Conservation (phyloP, 2,329 filamentous ascomycete species). For the Alternaria sp. region DNA sequence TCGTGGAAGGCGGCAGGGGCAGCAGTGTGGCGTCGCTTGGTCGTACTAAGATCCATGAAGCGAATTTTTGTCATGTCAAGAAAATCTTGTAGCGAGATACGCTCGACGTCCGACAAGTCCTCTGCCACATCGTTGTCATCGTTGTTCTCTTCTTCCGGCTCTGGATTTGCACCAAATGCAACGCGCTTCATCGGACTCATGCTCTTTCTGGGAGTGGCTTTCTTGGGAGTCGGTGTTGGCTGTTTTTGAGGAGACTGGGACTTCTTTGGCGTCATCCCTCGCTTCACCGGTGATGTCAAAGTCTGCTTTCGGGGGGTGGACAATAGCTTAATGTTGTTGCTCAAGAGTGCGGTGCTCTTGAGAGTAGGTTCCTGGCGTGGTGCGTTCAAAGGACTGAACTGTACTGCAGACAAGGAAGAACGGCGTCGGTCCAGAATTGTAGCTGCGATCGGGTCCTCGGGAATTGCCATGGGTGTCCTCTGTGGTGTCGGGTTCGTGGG, state of each 20-base stretch:
- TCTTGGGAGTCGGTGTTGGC: conserved; percentile 51
- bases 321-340: conserved; percentile 57
- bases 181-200: conserved; percentile 47
- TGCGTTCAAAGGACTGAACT: conserved; percentile 46
- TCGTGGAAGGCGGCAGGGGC: conserved; percentile 48
- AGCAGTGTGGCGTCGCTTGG: conserved; percentile 86
- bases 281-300: conserved; percentile 53
- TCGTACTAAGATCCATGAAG: conserved; percentile 98
- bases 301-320: conserved; percentile 60
- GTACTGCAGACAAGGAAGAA: conserved; percentile 44
- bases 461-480: conserved; percentile 29
- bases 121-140: conserved; percentile 35
- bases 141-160: conserved; percentile 28
- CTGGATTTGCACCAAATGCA: conserved; percentile 37
- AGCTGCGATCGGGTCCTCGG: conserved; percentile 45
- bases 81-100: conserved; percentile 89
- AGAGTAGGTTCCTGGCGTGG: conserved; percentile 39
- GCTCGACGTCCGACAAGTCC: conserved; percentile 57
- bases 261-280: conserved; percentile 48
- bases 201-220: conserved; percentile 38
- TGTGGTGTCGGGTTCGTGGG: conserved; percentile 29
- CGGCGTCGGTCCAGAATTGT: conserved; percentile 47
- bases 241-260: conserved; percentile 49
- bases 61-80: conserved; percentile 94
- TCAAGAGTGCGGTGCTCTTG: conserved; percentile 46